Conservation (phyloP, 2,329 filamentous ascomycete genomes). For the Bipolaris sorokiniana region DNA sequence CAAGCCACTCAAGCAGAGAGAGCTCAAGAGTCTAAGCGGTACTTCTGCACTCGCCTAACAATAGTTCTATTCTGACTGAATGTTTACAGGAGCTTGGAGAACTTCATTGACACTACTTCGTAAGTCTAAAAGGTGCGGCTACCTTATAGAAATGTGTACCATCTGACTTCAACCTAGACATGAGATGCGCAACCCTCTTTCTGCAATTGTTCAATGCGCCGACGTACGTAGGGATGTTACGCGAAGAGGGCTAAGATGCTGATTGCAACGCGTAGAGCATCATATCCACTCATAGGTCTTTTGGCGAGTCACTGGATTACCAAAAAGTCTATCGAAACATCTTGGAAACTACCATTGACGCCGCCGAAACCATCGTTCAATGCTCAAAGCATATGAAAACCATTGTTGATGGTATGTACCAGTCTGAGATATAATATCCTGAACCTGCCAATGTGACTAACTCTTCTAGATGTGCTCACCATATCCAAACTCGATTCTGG, state of each 20-base stretch:
- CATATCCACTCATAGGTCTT: conserved; percentile 18
- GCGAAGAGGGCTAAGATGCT: neutral
- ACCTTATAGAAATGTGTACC: neutral
- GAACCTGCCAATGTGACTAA: neutral
- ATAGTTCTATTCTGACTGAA: neutral
- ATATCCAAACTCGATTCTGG: conserved; percentile 53
- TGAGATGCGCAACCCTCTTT: conserved; percentile 54
- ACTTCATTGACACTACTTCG: conserved; percentile 46
- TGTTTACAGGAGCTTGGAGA: conserved; percentile 21
- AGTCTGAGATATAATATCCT: neutral
- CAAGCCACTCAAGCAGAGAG: conserved; percentile 35
- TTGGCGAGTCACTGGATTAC: conserved; percentile 10
- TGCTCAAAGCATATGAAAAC: conserved; percentile 56
- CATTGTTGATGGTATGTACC: conserved; percentile 49
- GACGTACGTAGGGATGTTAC: conserved; percentile 42
- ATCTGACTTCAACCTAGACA: conserved; percentile 21
- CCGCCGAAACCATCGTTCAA: conserved; percentile 52
- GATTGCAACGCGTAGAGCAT: conserved; percentile 17
- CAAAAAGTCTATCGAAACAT: conserved; percentile 21
- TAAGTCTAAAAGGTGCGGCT: neutral
- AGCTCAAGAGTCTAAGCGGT: conserved; percentile 27
- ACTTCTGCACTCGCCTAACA: neutral
- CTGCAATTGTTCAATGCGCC: conserved; percentile 52
- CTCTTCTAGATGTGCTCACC: conserved; percentile 7
- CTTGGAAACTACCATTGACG: conserved; percentile 36